Base-by-base conservation (phyloP, 2,329 filamentous ascomycete genomes). In the Didymella arachidicola region DNA sequence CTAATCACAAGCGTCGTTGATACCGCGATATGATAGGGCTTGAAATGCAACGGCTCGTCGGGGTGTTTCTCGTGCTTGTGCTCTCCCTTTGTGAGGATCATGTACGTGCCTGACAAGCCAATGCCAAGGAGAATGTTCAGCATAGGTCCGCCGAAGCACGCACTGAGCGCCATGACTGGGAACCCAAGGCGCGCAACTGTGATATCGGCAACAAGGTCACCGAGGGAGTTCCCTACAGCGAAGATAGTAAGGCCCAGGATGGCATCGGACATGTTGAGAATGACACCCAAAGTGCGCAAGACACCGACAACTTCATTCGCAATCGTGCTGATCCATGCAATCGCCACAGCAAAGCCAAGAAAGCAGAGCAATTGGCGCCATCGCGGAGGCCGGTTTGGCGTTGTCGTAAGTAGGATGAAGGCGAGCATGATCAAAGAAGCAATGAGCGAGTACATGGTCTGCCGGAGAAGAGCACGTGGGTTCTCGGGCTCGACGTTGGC, bases 111-210 rank as follows among this genome's bases (percentile, higher is more conserved):
- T 26, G 90, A 91, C 4, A 98, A 82, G n/a, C 95, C 95, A 51
- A 99, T 93, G 0, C 95, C 95, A 4, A 99, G 85, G 0, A 99
- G 81, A 62, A 99, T 99, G 70, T 99, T 99, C 39, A 99, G 85
- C 92, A 99, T 94, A 0, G 95, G 95, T 0, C 95, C 96, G n/a
- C 95, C 95, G 74, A 99, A 97, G 74, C 95, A 99, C 4, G 95
- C 95, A 32, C 91, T 93, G 39, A 90, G 79, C 0, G 95, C 95
- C 95, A 99, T 99, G 62, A 99, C 93, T 0, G 95, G 95, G 77
- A 93, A 97, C 2, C 95, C 95, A 2, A 99, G 86, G 32, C 92
- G 87, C 4, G 95, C 95, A 36, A 99, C 91, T 0, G 95, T 99
- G 53, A 98, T 91, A 74, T 99, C 91, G 16, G 95, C 94, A 10